Conservation (phyloP, 345 rosid genomes). For the Cochlearia excelsa region DNA sequence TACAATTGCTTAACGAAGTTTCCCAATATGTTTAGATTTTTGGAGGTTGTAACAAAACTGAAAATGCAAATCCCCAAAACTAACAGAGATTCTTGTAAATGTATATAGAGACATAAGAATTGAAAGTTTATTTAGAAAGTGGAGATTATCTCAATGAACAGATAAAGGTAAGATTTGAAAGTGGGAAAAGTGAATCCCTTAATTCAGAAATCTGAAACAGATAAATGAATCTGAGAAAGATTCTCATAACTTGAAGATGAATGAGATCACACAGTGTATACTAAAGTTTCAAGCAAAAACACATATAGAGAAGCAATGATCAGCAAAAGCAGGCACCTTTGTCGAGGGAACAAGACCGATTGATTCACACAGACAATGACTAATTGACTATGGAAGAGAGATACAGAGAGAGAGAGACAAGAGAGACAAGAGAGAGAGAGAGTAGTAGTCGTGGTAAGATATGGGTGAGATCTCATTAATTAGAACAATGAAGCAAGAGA, state of each 20-base stretch:
- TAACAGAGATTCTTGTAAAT: background rate
- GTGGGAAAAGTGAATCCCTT: conserved; percentile 20
- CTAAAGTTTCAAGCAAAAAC: background rate
- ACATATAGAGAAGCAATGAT: background rate
- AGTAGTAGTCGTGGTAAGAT: conserved; percentile 9
- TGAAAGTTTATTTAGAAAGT: background rate
- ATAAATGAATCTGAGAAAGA: conserved; percentile 13
- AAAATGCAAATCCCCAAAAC: background rate
- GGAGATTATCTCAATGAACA: conserved; percentile 10
- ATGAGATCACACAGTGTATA: conserved; percentile 8
- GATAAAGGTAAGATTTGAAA: conserved; percentile 16
- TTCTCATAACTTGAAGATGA: conserved; percentile 7
- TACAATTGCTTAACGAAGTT: conserved; percentile 21
- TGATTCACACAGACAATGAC: background rate
- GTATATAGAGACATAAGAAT: background rate
- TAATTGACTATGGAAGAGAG: conserved; percentile 15
- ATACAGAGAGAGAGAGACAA: conserved; percentile 6
- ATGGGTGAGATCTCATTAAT: conserved; percentile 47
- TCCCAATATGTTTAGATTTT: conserved; percentile 7
- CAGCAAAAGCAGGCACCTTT: conserved; percentile 31
- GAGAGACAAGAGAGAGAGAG: conserved; percentile 4
- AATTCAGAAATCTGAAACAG: conserved; percentile 5
- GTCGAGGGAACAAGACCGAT: conserved; percentile 1
- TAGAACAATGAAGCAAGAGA: conserved; percentile 21
- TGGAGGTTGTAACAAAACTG: background rate